Percentiles rank a stretch among this genome's conserved stretches.
Evolutionary conservation across 352 stramenopile genomes (phyloP).

Genomic region (Aphanomyces euteiches): DNA sequence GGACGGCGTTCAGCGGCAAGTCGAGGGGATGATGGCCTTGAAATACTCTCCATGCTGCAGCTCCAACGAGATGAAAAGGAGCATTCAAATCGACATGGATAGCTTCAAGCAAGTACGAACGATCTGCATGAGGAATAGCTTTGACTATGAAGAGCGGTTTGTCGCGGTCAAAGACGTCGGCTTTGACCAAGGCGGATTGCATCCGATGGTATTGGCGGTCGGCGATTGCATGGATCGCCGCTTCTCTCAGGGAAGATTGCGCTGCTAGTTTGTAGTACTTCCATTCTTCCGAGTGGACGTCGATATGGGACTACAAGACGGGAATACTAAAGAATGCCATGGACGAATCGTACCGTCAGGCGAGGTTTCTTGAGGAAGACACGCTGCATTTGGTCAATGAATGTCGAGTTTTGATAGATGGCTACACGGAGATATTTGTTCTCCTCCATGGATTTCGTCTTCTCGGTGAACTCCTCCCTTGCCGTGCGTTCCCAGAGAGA

Average conservation of each 20-base stretch:
- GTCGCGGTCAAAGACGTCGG: not conserved
- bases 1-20: no score
- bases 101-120: no score
- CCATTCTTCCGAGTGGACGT: not conserved
- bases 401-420: not conserved
- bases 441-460: not conserved
- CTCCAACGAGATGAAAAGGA: not conserved
- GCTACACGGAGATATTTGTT: slow-evolving; percentile 11
- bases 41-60: not conserved
- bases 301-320: not conserved
- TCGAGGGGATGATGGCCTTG: no score
- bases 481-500: slow-evolving; percentile 9
- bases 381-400: slow-evolving; percentile 19
- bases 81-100: not conserved
- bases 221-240: slow-evolving; percentile 15
- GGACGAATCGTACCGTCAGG: not conserved
- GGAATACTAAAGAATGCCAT: not conserved
- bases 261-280: not conserved
- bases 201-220: slow-evolving; percentile 1
- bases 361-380: slow-evolving; percentile 7
- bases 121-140: no score
- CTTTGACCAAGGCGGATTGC: slow-evolving; percentile 15
- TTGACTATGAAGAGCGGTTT: not conserved
- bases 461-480: not conserved
- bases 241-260: not conserved